These are phyloP conservation scores for Dipteronia dyeriana DNA, from an alignment of 345 rosid species.

Conservation along the genomic window DNA sequence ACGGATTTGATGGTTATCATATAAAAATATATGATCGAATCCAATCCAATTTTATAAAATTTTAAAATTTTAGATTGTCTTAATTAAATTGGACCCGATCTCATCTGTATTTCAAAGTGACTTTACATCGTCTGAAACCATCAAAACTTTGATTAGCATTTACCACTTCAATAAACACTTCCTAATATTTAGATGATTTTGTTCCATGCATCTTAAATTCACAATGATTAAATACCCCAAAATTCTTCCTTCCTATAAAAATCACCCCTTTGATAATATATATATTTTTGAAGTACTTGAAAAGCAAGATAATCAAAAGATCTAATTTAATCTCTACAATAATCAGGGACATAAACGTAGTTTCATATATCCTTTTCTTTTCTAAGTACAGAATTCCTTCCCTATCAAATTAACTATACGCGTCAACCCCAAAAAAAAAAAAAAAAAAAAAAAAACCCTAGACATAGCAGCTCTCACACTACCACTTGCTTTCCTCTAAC, in stretches of 20 bases:
- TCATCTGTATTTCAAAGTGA: no score
- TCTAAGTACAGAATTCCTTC: no score
- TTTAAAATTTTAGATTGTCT: no score
- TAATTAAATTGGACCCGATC: no score
- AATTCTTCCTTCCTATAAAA: background rate
- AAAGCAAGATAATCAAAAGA: background rate
- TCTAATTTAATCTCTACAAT: background rate
- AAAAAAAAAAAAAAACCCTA: constrained; percentile 14
- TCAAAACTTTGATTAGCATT: background rate
- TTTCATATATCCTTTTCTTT: background rate
- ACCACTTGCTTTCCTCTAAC: background rate
- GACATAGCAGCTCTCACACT: background rate
- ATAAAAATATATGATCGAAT: no score
- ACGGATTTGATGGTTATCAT: no score
- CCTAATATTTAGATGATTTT: background rate
- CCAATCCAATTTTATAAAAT: no score
- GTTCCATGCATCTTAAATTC: background rate
- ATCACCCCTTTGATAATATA: background rate
- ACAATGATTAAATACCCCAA: background rate
- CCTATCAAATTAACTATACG: background rate
- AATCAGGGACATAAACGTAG: background rate
- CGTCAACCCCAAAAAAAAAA: constrained; percentile 7
- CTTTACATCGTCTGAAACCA: background rate
- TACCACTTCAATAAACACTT: background rate
- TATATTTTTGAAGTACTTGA: background rate